phyloP scores from a whole-genome alignment of 169 alveolate species.

The Cryptosporidium baileyi region DNA sequence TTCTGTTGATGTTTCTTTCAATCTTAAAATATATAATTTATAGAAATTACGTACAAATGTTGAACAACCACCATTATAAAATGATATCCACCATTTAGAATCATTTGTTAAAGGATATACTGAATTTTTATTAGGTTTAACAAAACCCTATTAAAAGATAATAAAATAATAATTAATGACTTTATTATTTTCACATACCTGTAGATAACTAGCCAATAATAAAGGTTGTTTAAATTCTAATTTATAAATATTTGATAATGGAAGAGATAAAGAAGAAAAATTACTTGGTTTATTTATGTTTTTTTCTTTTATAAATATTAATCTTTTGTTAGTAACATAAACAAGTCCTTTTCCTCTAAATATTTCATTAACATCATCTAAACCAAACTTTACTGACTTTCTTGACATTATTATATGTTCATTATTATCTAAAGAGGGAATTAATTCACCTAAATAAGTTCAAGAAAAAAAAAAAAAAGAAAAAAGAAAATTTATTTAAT shows the following conservation, averaged over 20 bases:
- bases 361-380: constrained; percentile 29
- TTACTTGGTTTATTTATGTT: constrained; percentile 4
- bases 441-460: constrained; percentile 14
- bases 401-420: constrained; percentile 45
- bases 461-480: neutral
- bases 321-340: constrained; percentile 38
- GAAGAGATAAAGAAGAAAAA: constrained; percentile 34
- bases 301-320: constrained; percentile 18
- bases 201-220: constrained; percentile 40
- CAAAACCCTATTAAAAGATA: neutral
- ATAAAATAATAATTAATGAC: neutral
- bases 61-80: constrained; percentile 59
- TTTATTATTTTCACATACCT: neutral
- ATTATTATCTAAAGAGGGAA: neutral
- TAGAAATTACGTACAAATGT: constrained; percentile 36
- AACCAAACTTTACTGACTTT: constrained; percentile 16
- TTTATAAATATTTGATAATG: constrained; percentile 7
- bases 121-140: constrained; percentile 28
- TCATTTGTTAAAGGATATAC: neutral
- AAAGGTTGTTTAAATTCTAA: constrained; percentile 52
- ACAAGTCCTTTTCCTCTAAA: constrained; percentile 42
- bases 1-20: neutral
- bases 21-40: neutral
- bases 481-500: neutral
- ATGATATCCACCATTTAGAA: constrained; percentile 63